A percentile compares a stretch with the other conserved stretches of the same genome.
Conservation (phyloP, 1,139 yeast species). For the Candida glucosophila region DNA sequence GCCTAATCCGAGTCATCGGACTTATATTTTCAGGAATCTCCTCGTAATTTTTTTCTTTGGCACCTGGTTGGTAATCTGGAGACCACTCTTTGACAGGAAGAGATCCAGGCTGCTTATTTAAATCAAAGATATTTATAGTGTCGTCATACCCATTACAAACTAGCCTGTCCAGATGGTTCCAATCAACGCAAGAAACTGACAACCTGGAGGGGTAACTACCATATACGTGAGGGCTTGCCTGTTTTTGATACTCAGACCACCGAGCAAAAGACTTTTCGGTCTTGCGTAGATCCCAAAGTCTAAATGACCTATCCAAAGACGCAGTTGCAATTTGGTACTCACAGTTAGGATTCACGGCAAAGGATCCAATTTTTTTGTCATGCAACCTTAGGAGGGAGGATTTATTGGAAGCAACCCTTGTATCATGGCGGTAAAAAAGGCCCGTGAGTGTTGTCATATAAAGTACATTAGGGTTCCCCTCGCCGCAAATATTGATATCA, state of each 20-base stretch:
- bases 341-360: slow-evolving; percentile 61
- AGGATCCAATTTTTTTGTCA: slow-evolving; percentile 88
- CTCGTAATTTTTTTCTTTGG: slow-evolving; percentile 12
- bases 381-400: slow-evolving; percentile 50
- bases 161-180: slow-evolving; percentile 67
- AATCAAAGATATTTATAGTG: slow-evolving; percentile 49
- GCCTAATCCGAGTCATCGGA: slow-evolving; percentile 60
- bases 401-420: slow-evolving; percentile 37
- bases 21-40: slow-evolving; percentile 25
- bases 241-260: slow-evolving; percentile 30
- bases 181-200: slow-evolving; percentile 79
- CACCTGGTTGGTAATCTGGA: slow-evolving; percentile 12
- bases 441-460: slow-evolving; percentile 77
- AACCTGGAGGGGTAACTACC: slow-evolving; percentile 67
- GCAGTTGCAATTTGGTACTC: slow-evolving; percentile 69
- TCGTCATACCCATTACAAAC: slow-evolving; percentile 95
- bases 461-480: slow-evolving; percentile 40
- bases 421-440: slow-evolving; percentile 62
- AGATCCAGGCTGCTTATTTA: slow-evolving; percentile 10
- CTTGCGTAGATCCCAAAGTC: slow-evolving; percentile 78
- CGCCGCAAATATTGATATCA: slow-evolving; percentile 46
- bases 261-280: slow-evolving; percentile 26
- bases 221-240: slow-evolving; percentile 41
- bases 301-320: slow-evolving; percentile 75
- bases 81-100: slow-evolving; percentile 18